Evolutionary conservation across 176 grass and related monocot genomes (phyloP).

Genomic region (Aechmea fasciata): DNA sequence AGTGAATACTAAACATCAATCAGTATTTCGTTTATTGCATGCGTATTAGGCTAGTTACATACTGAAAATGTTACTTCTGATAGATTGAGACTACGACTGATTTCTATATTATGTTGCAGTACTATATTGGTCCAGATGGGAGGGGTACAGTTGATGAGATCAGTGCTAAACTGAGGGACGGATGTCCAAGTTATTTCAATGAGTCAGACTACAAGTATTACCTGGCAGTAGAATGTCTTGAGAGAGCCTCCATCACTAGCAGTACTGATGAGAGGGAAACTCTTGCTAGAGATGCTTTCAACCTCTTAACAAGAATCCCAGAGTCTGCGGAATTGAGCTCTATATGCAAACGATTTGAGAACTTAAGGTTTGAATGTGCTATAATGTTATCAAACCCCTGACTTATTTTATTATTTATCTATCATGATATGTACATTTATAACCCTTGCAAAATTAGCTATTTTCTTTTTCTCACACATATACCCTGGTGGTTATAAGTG

Average conservation of each 20-base stretch:
- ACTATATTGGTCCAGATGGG: slow-evolving; percentile 86
- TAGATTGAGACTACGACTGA: neutral
- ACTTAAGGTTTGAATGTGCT: slow-evolving; percentile 47
- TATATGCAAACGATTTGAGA: slow-evolving; percentile 97
- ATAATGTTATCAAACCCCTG: neutral
- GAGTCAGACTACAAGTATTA: slow-evolving; percentile 91
- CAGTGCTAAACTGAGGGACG: slow-evolving; percentile 77
- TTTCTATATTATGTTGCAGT: slow-evolving; percentile 40
- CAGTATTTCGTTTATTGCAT: neutral
- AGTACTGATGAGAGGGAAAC: slow-evolving; percentile 57
- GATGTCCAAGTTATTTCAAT: slow-evolving; percentile 96
- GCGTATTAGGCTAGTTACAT: neutral
- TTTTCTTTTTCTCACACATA: no score
- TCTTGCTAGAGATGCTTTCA: slow-evolving; percentile 90
- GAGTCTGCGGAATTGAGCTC: slow-evolving; percentile 73
- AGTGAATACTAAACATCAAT: neutral
- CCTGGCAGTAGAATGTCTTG: slow-evolving; percentile 83
- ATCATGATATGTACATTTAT: neutral
- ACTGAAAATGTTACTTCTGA: neutral
- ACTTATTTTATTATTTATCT: neutral
- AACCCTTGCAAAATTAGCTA: neutral
- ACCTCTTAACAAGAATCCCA: slow-evolving; percentile 69
- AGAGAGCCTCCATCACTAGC: slow-evolving; percentile 58
- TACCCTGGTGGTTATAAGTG: no score
- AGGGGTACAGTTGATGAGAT: slow-evolving; percentile 78